Evolutionary conservation across 495 filamentous ascomycete genomes (phyloP), one percentile per base, ranked within the genome.

Genomic region (Trichoderma asperelloides): DNA sequence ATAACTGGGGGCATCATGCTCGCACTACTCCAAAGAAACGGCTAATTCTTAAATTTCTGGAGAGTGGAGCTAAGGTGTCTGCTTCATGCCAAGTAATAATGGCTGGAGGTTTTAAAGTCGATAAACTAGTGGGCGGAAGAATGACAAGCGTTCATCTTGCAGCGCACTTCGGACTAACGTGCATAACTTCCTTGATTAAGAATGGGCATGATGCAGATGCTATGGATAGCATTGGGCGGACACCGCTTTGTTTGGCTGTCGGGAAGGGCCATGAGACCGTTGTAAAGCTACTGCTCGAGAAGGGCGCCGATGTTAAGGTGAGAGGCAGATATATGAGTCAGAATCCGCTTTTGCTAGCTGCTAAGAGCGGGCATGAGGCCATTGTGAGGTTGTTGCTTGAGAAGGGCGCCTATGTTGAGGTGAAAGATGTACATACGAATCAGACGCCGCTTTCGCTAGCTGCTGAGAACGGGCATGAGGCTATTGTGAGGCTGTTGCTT

Each of bases 1-100:
- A 49, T 18, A 69, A 82, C 65, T 85, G 81, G 84, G 82, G 78
- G 1, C 11, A 78, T 64, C 78, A 83, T 75, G 75, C 76, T 67
- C 67, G 69, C 11, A 6, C 40, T 13, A 15, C 65, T 3, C 21
- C 6, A 16, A 13, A 27, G 5, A 12, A 15, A 28, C 27, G 16
- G 13, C 33, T 37, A 18, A 57, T 70, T n/a, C 25, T 62, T 23
- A 28, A 67, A 4, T 73, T 77, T 66, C 68, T 76, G 30, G 39
- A 37, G 25, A 67, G 64, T 21, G 9, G 66, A 68, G 47, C 51
- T 8, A 72, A 75, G 12, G 66, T 71, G 18, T 40, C 69, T 15
- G 69, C 69, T 5, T 69, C 69, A 16, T 64, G 13, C 18, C 70
- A 74, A 43, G 69, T 51, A 30, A 41, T 63, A 39, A 8, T 33